Conservation (phyloP, 345 rosid genomes). For the Geranium brycei region DNA sequence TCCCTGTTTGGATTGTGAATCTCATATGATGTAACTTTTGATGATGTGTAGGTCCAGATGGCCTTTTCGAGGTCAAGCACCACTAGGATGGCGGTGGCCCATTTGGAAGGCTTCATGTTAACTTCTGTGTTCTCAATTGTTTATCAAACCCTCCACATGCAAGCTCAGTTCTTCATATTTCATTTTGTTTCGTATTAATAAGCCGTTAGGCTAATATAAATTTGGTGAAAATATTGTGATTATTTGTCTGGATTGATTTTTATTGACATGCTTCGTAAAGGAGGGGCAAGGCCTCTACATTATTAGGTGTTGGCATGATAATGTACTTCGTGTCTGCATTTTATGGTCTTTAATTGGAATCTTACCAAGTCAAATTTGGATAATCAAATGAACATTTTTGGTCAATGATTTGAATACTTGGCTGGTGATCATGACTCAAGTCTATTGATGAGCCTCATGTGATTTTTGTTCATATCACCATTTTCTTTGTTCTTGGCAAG, state of each 20-base stretch:
- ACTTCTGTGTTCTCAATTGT: background rate
- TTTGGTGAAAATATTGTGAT: background rate
- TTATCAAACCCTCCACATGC: slow-evolving; percentile 5
- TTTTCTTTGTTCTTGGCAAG: no score
- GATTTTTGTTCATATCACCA: no score
- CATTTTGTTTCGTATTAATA: background rate
- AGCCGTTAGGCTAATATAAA: background rate
- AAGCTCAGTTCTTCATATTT: slow-evolving; percentile 1
- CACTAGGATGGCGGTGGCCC: slow-evolving; percentile 26
- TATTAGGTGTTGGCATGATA: no score
- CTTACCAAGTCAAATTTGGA: no score
- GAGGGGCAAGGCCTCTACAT: no score
- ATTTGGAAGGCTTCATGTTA: background rate
- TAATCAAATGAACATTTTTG: no score
- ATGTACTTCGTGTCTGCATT: no score
- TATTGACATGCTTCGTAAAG: no score
- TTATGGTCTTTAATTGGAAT: no score
- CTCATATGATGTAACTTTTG: background rate
- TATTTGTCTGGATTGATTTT: background rate
- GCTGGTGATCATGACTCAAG: no score
- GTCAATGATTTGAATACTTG: no score
- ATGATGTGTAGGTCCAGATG: slow-evolving; percentile 65
- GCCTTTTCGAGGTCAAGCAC: slow-evolving; percentile 44
- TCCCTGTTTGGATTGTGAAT: background rate
- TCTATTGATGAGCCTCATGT: no score